Percentiles rank a stretch among this genome's conserved stretches.
phyloP scores from a whole-genome alignment of 2,329 filamentous ascomycete genomes.

The Aspergillus pseudoterreus region DNA sequence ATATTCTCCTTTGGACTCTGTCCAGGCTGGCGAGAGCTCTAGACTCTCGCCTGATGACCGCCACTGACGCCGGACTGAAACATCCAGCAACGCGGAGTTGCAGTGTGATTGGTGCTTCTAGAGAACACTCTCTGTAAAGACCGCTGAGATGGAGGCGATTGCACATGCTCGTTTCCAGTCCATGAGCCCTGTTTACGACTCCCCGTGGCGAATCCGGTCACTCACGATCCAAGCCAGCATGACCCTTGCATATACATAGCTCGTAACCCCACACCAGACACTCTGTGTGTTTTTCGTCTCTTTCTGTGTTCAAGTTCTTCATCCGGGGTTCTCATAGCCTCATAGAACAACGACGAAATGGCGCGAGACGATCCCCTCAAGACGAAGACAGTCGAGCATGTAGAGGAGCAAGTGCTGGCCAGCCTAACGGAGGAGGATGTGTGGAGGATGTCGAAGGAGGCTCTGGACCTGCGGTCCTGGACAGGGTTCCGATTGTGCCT shows the following conservation, averaged over 20 bases:
- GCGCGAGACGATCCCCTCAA: slow-evolving; percentile 1
- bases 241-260: not conserved
- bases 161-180: not conserved
- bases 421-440: slow-evolving; percentile 48
- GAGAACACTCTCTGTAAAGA: too few relatives aligned
- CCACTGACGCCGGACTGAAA: too few relatives aligned
- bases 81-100: not conserved
- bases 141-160: too few relatives aligned
- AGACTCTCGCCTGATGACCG: too few relatives aligned
- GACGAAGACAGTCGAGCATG: slow-evolving; percentile 19
- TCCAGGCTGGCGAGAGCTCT: too few relatives aligned
- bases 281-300: not conserved
- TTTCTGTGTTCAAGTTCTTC: not conserved
- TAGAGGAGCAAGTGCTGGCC: slow-evolving; percentile 45
- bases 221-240: not conserved
- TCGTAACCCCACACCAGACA: not conserved
- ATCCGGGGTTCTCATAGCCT: not conserved
- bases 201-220: not conserved
- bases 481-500: slow-evolving; percentile 40
- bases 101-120: too few relatives aligned
- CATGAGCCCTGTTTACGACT: not conserved
- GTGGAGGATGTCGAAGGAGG: slow-evolving; percentile 39
- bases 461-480: slow-evolving; percentile 39
- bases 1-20: too few relatives aligned
- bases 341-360: not conserved